These are phyloP conservation scores for Pythium rishiriense DNA, from an alignment of 352 stramenopile genomes.

Conservation along the genomic window DNA sequence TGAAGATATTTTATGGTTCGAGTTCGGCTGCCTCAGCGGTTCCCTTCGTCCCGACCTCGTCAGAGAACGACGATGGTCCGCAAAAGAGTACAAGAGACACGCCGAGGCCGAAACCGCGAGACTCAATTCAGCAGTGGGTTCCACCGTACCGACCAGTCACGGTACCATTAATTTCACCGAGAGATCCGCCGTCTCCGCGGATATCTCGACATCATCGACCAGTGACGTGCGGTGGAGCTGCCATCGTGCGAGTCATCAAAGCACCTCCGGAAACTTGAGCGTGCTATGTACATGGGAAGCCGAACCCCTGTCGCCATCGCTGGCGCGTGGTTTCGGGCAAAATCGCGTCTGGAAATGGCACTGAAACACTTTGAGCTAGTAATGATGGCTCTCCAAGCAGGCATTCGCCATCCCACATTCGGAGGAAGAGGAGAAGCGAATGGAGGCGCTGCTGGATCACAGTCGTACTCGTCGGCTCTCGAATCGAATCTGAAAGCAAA, in stretches of 20 bases:
- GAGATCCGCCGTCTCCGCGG: conserved; percentile 8
- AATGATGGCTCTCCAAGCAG: conserved; percentile 13
- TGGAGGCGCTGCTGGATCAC: conserved; percentile 15
- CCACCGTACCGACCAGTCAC: conserved; percentile 12
- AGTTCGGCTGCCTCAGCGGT: conserved; percentile 5
- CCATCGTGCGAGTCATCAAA: conserved; percentile 47
- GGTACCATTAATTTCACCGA: background rate
- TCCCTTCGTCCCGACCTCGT: conserved; percentile 2
- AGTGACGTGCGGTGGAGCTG: conserved; percentile 42
- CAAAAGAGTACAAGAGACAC: background rate
- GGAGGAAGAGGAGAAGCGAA: conserved; percentile 25
- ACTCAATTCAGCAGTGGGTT: background rate
- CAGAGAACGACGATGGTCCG: background rate
- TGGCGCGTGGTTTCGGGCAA: background rate
- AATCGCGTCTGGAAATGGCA: conserved; percentile 11
- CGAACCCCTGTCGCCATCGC: conserved; percentile 19
- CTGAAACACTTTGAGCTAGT: conserved; percentile 1
- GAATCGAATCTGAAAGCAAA: background rate
- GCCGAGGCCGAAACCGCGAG: background rate
- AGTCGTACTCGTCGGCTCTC: background rate
- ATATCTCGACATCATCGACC: conserved; percentile 23
- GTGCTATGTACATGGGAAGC: conserved; percentile 8
- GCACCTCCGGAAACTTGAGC: conserved; percentile 14
- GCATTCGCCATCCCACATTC: conserved; percentile 22
- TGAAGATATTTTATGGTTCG: conserved; percentile 22